A percentile compares a stretch with the other conserved stretches of the same genome.
Evolutionary conservation across 2,329 filamentous ascomycete genomes (phyloP).

Genomic region (Ceratocystis cacaofunesta): DNA sequence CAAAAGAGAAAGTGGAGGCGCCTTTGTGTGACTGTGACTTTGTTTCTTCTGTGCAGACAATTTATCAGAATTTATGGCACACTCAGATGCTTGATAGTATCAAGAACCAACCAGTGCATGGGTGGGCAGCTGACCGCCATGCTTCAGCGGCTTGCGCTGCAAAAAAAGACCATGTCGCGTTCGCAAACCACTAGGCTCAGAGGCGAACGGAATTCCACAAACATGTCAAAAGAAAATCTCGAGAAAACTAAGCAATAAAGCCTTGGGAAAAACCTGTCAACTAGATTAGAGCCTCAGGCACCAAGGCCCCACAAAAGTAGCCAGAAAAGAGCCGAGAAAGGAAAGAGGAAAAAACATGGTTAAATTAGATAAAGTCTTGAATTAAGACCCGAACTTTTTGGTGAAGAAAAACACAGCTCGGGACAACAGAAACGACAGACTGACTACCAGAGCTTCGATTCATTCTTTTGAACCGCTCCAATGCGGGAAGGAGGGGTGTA

Average conservation of each 20-base stretch:
- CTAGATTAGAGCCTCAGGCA: background rate
- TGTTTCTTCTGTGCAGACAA: background rate
- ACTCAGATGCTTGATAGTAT: background rate
- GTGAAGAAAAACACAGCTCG: background rate
- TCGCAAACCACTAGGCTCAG: too few relatives aligned
- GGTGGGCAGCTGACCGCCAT: too few relatives aligned
- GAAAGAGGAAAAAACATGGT: background rate
- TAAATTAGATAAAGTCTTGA: background rate
- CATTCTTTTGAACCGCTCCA: background rate
- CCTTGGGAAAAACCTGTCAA: background rate
- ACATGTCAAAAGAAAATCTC: conserved; percentile 1
- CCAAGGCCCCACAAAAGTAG: background rate
- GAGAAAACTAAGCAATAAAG: background rate
- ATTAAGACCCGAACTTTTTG: background rate
- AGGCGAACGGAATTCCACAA: background rate
- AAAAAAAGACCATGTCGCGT: too few relatives aligned
- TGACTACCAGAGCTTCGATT: background rate
- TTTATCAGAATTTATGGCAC: background rate
- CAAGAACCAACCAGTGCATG: background rate
- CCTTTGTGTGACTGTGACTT: background rate
- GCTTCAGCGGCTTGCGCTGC: too few relatives aligned
- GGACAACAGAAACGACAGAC: background rate
- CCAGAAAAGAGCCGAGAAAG: background rate
- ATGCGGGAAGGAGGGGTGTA: background rate
- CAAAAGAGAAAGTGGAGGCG: background rate